Base-by-base conservation (phyloP, 2,329 filamentous ascomycete species). In the Pseudogymnoascus destructans region DNA sequence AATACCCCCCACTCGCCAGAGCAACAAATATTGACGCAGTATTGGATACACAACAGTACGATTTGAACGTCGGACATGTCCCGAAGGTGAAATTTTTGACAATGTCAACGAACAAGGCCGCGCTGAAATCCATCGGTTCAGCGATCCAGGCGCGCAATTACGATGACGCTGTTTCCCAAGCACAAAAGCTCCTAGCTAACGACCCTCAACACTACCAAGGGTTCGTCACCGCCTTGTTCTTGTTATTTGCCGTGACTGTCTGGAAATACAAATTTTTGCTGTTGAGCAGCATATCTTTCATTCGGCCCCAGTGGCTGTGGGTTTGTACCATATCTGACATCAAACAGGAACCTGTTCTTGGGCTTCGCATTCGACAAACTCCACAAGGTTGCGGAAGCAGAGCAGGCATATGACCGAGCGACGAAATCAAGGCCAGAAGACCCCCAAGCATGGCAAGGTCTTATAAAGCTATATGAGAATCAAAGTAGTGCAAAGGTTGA, bases 381-480 rank as follows among this genome's bases (percentile, higher is more conserved):
- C 61, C 81, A 82, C 61, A 79, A 83, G 61, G 73, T 79, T 6
- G 82, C 86, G 5, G 85, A 89, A 38, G 84, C 93, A 0, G 90
- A 93, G 65, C 79, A 78, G 32, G 81, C 84, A 1, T 97, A 97
- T 70, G 76, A 79, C 38, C 76, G 79, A 30, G 93, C 92, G 1
- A 81, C 86, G 5, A 75, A 77, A 17, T 74, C 89, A 61, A 91
- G 89, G 63, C 81, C 84, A 0, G 76, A 81, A 15, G 90, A 96
- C 64, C 75, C 82, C n/a, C 87, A 92, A 66, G 87, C 87, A 63
- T 97, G 89, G 89, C 87, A 95, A 69, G 93, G 93, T 1, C 75
- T 98, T 49, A 80, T 93, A 70, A 87, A 85, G 66, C 72, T 97
- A 27, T 96, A 89, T 69, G 89, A 95, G 72, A 86, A 82, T 65